Evolutionary conservation across 345 rosid species (phyloP), one percentile per base, ranked within the genome.

Genomic region (Sisymbrium altissimum): DNA sequence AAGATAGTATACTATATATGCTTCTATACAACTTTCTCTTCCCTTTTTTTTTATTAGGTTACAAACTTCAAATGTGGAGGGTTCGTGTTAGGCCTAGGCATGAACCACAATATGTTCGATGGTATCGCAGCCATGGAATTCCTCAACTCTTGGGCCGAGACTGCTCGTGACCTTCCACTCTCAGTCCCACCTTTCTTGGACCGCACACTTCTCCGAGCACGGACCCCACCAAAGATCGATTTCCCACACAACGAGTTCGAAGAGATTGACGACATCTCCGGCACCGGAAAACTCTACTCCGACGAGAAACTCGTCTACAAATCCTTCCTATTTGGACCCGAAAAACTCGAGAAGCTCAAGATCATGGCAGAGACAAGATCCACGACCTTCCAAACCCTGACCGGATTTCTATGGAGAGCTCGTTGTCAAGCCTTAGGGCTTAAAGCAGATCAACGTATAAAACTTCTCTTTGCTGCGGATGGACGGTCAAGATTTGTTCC

Each of bases 61-160:
- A 91, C 98, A 7, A 86, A 81, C 64, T 88, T 91, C 88, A 84
- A 86, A 56, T 89, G 88, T 52, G 97, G 98, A 71, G 97, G 87
- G 18, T 88, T 91, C 79, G 80, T 83, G 30, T 74, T 94, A 7
- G 98, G 97, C 41, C 73, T 89, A 38, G 78, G 88, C 60, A 74
- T 87, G 95, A 94, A 87, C 81, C 98, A 94, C 50, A 88, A 92
- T 6, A 87, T 88, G 92, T 82, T 82, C 43, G 98, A 94, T 73
- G 98, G 97, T 23, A 81, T 89, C 6, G 90, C 68, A 29, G 96
- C 96, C 6, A 89, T 91, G 97, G 90, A 91, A 63, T 94, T 94
- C 61, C 79, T 94, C 57, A 89, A 89, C 72, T 88, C 93, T 14
- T 91, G 98, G 96, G 94, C 87, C 13, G 88, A 88, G 72, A 87